Base-by-base conservation (phyloP, 352 stramenopile genomes). In the Globisporangium iwayamae region DNA sequence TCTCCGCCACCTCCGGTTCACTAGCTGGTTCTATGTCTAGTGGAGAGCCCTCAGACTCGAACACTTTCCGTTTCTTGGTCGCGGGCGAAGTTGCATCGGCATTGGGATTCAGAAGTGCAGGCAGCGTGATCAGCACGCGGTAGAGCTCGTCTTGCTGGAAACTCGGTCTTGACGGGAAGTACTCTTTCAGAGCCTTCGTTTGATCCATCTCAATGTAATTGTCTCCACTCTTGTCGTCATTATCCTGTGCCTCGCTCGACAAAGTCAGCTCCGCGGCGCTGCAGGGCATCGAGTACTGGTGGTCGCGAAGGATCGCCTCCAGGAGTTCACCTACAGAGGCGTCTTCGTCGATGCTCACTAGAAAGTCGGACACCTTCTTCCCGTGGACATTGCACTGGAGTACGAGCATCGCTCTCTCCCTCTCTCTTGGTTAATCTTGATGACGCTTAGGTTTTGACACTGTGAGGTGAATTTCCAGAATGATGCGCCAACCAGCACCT, bases 131-230 rank as follows among this genome's bases (percentile, higher is more conserved):
- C 11, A 39, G 25, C 28, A 56, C 50, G 28, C 28, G 28, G 20
- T 39, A 56, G 50, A 34, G 28, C 50, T 56, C 50, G 30, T 41
- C 50, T 20, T 56, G 50, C 28, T 56, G 50, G 50, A 56, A 56
- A 14, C 50, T 56, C 11, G 28, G 50, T 41, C 50, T 56, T 7
- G 50, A 8, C 25, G 28, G 50, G 5, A 56, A 56, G 28, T 56
- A 56, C 13, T 56, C 28, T 2, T 3, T 20, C 14, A 56, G 13
- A 10, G 50, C 30, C 28, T 56, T 38, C 18, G 50, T 56, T 16
- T 28, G 50, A 14, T 56, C 28, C 50, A 56, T 41, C 25, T 56
- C 50, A 14, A 39, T 14, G 3, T 39, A 13, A 7, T 38, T 16
- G 50, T 16, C 25, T 20, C 8, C 25, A 10, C 16, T 56, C 14